These are phyloP conservation scores for Coemansia sp. DNA, from an alignment of 192 early-diverging fungal species.

Conservation along the genomic window DNA sequence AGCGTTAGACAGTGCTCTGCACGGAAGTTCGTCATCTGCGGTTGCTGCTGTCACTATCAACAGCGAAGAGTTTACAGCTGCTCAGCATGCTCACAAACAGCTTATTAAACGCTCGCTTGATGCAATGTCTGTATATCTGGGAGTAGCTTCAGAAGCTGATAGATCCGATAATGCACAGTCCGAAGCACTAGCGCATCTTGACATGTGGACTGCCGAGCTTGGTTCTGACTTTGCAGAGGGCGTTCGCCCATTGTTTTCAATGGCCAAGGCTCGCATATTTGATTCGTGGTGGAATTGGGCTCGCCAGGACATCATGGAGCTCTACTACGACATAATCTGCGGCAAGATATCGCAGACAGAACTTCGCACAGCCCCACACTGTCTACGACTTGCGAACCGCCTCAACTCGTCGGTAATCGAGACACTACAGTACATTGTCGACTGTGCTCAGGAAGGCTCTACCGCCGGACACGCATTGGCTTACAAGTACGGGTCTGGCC, in stretches of 20 bases:
- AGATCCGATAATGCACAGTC: not conserved
- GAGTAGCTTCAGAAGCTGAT: slow-evolving; percentile 52
- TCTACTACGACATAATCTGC: slow-evolving; percentile 81
- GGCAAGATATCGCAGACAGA: slow-evolving; percentile 76
- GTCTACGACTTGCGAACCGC: slow-evolving; percentile 85
- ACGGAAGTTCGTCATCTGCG: too few species aligned
- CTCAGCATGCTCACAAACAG: slow-evolving; percentile 68
- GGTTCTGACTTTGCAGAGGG: slow-evolving; percentile 82
- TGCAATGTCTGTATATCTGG: slow-evolving; percentile 77
- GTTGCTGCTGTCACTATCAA: too few species aligned
- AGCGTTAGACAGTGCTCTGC: too few species aligned
- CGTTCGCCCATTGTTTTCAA: slow-evolving; percentile 76
- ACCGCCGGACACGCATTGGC: slow-evolving; percentile 74
- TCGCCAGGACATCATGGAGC: slow-evolving; percentile 34
- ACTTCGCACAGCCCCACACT: slow-evolving; percentile 79
- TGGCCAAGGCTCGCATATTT: slow-evolving; percentile 77
- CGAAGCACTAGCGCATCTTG: slow-evolving; percentile 54
- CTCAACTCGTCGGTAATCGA: slow-evolving; percentile 67
- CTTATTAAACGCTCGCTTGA: slow-evolving; percentile 78
- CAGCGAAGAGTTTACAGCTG: slow-evolving; percentile 80
- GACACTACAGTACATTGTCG: slow-evolving; percentile 77
- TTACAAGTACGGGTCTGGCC: slow-evolving; percentile 66
- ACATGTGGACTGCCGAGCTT: slow-evolving; percentile 78
- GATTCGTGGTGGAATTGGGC: slow-evolving; percentile 99
- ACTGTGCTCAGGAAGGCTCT: slow-evolving; percentile 61